Conservation (phyloP, 306 rosid genomes). For the Arachis hypogaea region DNA sequence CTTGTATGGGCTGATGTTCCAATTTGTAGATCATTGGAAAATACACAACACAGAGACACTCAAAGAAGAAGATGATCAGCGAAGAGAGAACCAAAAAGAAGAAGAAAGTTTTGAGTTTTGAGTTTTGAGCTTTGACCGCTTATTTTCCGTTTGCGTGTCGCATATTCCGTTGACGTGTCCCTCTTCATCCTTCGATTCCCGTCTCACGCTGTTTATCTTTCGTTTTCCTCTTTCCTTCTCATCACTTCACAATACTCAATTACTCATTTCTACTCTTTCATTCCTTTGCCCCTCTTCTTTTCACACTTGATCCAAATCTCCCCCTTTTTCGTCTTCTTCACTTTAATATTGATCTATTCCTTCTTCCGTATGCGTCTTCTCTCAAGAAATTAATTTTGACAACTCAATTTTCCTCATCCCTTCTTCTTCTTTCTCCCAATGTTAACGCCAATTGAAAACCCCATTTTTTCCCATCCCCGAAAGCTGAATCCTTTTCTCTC, state of each 20-base stretch:
- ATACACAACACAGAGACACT: too few species aligned
- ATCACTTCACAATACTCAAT: background rate
- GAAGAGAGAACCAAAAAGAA: too few species aligned
- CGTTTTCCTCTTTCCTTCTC: background rate
- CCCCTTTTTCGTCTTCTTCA: background rate
- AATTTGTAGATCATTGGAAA: too few species aligned
- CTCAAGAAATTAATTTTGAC: background rate
- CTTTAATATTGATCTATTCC: background rate
- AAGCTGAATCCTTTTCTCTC: conserved; percentile 9
- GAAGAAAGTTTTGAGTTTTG: background rate
- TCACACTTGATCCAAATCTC: background rate
- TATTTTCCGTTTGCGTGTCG: conserved; percentile 1
- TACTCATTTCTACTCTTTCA: background rate
- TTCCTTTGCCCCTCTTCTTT: background rate
- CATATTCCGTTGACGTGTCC: conserved; percentile 8
- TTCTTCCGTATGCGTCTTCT: background rate
- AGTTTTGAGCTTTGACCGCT: background rate
- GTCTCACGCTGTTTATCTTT: background rate
- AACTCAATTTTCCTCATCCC: conserved; percentile 11
- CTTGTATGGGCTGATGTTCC: too few species aligned
- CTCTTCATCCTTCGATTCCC: conserved; percentile 23
- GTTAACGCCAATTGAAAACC: conserved; percentile 18
- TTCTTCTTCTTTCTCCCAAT: background rate
- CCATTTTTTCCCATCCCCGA: conserved; percentile 28
- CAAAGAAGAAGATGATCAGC: too few species aligned